Conservation (phyloP, 2,329 filamentous ascomycete species). For the Ceratocystis diversiconidia region DNA sequence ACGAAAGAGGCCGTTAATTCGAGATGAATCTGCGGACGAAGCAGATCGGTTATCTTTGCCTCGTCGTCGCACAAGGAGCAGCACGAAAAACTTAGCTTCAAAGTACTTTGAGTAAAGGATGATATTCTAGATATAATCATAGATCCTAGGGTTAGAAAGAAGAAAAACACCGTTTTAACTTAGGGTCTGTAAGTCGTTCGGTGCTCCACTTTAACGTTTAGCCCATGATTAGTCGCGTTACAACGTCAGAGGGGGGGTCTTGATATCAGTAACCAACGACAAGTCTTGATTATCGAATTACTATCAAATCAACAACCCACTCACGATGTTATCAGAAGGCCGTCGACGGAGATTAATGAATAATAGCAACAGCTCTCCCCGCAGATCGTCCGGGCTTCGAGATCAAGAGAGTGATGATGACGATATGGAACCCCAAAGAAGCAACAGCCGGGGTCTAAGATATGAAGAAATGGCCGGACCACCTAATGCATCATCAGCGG, state of each 20-base stretch:
- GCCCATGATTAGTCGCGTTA: not conserved
- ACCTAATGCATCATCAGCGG: not conserved
- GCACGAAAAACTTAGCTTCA: not conserved
- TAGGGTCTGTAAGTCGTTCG: not conserved
- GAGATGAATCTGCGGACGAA: slow-evolving; percentile 22
- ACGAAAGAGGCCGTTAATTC: slow-evolving; percentile 21
- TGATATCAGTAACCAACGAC: not conserved
- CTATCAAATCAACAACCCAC: not conserved
- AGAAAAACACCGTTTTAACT: not conserved
- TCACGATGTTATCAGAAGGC: slow-evolving; percentile 1
- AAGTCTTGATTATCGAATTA: not conserved
- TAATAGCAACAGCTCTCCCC: not conserved
- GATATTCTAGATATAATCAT: not conserved
- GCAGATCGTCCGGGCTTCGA: not conserved
- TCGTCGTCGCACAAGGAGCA: not conserved
- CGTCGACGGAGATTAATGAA: not conserved
- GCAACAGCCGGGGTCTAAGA: not conserved
- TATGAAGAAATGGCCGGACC: slow-evolving; percentile 9
- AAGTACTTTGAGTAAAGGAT: not conserved
- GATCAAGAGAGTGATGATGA: not conserved
- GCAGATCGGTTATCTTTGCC: slow-evolving; percentile 6
- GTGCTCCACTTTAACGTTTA: not conserved
- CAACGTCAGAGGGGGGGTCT: not conserved
- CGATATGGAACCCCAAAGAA: not conserved
- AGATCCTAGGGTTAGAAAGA: not conserved